These are phyloP conservation scores for Aureobasidium sp. DNA, from an alignment of 2,329 filamentous ascomycete species.

Conservation along the genomic window DNA sequence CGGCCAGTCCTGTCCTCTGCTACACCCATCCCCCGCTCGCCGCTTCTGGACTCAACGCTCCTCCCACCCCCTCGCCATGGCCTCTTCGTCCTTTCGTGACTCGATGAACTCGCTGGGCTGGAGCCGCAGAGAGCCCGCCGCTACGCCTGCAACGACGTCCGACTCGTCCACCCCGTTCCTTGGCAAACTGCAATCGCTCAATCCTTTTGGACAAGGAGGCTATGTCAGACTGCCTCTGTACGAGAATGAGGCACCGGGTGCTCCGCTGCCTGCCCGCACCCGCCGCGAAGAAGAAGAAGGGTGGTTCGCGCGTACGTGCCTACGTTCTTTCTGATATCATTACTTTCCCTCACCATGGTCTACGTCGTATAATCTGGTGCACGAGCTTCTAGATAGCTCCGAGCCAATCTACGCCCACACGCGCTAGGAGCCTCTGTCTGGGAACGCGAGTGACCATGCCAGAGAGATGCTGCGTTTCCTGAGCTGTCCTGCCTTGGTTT, in stretches of 20 bases:
- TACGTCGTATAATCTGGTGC: conserved; percentile 11
- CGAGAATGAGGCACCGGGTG: conserved; percentile 66
- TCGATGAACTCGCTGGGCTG: conserved; percentile 93
- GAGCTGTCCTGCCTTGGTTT: conserved; percentile 4
- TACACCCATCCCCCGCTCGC: not conserved
- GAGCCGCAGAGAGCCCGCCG: conserved; percentile 73
- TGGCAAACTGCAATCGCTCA: conserved; percentile 73
- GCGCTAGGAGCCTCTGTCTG: not conserved
- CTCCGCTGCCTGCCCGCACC: conserved; percentile 75
- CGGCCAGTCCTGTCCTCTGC: not conserved
- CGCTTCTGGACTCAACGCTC: not conserved
- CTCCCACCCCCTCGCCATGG: conserved; percentile 49
- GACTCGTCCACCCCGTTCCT: conserved; percentile 64
- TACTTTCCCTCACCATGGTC: conserved; percentile 15
- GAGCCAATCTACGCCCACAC: conserved; percentile 5
- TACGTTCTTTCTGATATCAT: conserved; percentile 6
- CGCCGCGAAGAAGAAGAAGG: conserved; percentile 91
- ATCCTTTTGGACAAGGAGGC: conserved; percentile 79
- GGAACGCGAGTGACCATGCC: conserved; percentile 14
- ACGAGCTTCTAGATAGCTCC: conserved; percentile 7
- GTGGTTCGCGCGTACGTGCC: conserved; percentile 85
- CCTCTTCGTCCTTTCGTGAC: conserved; percentile 82
- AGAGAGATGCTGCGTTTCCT: conserved; percentile 37
- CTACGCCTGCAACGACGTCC: conserved; percentile 67
- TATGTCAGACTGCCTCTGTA: conserved; percentile 87